These are phyloP conservation scores for Jatropha curcas DNA, from an alignment of 345 rosid genomes.

Conservation along the genomic window DNA sequence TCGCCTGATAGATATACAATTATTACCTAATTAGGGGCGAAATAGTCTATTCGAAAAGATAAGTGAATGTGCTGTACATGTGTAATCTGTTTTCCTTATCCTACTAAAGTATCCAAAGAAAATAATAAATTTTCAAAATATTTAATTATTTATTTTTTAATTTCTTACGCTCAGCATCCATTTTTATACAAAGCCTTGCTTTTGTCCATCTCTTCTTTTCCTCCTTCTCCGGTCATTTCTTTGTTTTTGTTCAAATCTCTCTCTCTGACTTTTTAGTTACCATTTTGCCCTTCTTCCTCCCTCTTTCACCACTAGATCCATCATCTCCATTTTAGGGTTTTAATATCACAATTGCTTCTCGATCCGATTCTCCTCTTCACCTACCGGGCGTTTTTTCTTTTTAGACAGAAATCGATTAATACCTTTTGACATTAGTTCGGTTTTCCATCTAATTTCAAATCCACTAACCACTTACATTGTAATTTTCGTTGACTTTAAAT, in stretches of 20 bases:
- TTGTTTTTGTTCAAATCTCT: not conserved
- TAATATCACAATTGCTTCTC: not conserved
- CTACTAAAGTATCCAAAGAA: not conserved
- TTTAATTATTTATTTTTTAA: not conserved
- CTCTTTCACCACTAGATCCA: constrained; percentile 17
- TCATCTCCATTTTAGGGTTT: constrained; percentile 16
- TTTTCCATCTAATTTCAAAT: not conserved
- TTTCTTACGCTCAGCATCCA: constrained; percentile 18
- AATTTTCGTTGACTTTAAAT: not conserved
- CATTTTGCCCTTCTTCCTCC: constrained; percentile 24
- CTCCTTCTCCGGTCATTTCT: not conserved
- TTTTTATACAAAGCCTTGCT: constrained; percentile 10
- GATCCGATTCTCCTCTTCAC: constrained; percentile 3
- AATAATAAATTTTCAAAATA: not conserved
- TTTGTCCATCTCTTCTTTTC: constrained; percentile 2
- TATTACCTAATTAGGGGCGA: not conserved
- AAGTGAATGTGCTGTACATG: not conserved
- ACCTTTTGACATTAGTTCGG: not conserved
- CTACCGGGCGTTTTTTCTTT: not conserved
- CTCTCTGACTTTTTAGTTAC: constrained; percentile 14
- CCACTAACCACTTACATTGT: not conserved
- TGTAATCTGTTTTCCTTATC: constrained; percentile 3
- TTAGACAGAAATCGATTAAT: not conserved
- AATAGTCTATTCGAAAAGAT: not conserved
- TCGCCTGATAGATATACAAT: not conserved